Conservation (phyloP, 140 eudicot genomes). For the Senecio squalidus region DNA sequence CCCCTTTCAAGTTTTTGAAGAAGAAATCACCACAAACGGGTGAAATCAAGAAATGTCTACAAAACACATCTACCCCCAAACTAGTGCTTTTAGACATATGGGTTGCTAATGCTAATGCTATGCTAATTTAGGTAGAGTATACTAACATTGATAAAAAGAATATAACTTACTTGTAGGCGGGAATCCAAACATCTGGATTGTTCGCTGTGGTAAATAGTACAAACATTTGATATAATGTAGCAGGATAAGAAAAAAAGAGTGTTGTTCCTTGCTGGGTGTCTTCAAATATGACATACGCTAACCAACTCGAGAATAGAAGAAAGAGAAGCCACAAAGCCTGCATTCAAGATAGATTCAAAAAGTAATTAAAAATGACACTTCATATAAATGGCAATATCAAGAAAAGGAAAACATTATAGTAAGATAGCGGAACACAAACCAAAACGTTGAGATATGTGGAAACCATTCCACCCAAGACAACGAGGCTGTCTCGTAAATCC, state of each 20-base stretch:
- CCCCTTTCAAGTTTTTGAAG: too few species aligned
- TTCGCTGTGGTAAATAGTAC: conserved; percentile 90
- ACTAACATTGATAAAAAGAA: neutral
- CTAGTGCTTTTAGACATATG: neutral
- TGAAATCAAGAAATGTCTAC: too few species aligned
- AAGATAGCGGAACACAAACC: conserved; percentile 46
- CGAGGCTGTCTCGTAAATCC: conserved; percentile 74
- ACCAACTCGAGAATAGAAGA: conserved; percentile 91
- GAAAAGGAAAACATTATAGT: conserved; percentile 1
- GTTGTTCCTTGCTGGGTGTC: conserved; percentile 81
- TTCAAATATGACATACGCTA: conserved; percentile 96
- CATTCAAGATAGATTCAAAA: conserved; percentile 13
- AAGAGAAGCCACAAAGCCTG: conserved; percentile 80
- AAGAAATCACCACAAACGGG: too few species aligned
- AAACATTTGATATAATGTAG: conserved; percentile 87
- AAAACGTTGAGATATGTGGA: conserved; percentile 78
- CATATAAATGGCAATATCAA: conserved; percentile 5
- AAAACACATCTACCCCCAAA: too few species aligned
- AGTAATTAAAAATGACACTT: neutral
- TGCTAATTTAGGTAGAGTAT: too few species aligned
- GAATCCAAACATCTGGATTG: conserved; percentile 99
- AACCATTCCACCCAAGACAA: conserved; percentile 77
- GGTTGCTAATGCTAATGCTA: too few species aligned
- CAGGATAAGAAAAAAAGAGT: conserved; percentile 61
- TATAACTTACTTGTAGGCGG: conserved; percentile 91